Base-by-base conservation (phyloP, 305 asterid species). In the Fraxinus latifolia region DNA sequence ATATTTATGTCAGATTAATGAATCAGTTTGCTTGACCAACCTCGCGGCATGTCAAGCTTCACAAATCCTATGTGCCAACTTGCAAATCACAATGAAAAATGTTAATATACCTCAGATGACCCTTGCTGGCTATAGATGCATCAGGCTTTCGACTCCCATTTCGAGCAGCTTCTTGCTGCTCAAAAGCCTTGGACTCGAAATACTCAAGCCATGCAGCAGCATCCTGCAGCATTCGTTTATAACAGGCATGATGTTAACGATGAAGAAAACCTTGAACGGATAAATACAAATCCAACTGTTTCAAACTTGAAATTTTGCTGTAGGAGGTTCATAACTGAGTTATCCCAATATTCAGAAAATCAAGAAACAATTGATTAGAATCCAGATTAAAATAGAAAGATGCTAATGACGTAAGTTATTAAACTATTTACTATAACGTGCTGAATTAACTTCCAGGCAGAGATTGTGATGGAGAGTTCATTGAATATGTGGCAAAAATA, bases 201-300 rank as follows among this genome's bases (percentile, higher is more conserved):
- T 95, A 93, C 88, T 95, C 98, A 37, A 94, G 98, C 99, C 99
- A 95, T 44, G 99, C 99, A 86, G 99, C 99, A 50, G 99, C 99
- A 87, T 95, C 99, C 99, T 92, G 91, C 84, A 85, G 85, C 83
- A 85, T 82, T 76, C 23, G 77, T 79, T 70, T 78, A 55, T 53
- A 74, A 79, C 80, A 60, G 37, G 80, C 87, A 79, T 19, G 74
- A 79, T 37, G 39, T 32, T 32, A 77, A 29, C 72, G 79, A 76
- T 73, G 55, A 74, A 74, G 77, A 78, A 55, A 39, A 83, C 60
- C 80, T 77, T 85, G 79, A 39, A 71, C 5, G 1, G 47, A 15
- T 73, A 34, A 78, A 70, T 14, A 11, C 76, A 9, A 62, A 31
- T 21, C 15, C 17, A 55, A 37, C 42, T 37, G 31, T 71, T 44